Conservation (phyloP, 2,329 filamentous ascomycete species). For the Xylaria polymorpha region DNA sequence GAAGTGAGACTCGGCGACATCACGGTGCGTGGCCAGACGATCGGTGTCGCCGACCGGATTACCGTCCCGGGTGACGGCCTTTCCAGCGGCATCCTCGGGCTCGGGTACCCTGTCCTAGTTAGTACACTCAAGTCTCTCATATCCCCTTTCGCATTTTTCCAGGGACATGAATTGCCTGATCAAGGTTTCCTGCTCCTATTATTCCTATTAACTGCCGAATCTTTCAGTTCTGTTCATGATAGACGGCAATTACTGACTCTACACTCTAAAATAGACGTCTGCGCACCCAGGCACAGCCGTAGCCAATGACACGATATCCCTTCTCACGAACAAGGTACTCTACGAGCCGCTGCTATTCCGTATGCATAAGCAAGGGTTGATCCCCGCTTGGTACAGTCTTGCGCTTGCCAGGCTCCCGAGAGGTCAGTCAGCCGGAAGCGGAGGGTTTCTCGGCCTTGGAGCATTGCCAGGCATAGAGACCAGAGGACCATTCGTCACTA, state of each 20-base stretch:
- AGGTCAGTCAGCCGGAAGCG: not conserved
- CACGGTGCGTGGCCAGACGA: constrained; percentile 7
- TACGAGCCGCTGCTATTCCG: constrained; percentile 14
- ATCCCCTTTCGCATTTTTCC: not conserved
- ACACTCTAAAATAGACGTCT: constrained; percentile 1
- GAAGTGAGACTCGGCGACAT: constrained; percentile 13
- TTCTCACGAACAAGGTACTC: constrained; percentile 20
- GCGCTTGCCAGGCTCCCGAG: constrained; percentile 15
- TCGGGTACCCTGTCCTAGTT: constrained; percentile 10
- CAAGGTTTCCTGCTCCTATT: not conserved
- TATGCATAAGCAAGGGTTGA: constrained; percentile 18
- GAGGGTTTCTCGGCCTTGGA: constrained; percentile 12
- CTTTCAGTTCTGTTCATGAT: too few species aligned
- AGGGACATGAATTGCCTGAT: not conserved
- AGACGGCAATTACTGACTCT: not conserved
- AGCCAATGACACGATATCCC: constrained; percentile 19
- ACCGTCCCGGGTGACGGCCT: constrained; percentile 4
- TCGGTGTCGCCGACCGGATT: constrained; percentile 15
- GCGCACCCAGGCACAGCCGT: constrained; percentile 10
- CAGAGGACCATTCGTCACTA: constrained; percentile 12
- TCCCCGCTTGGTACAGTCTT: constrained; percentile 16
- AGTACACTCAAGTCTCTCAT: not conserved
- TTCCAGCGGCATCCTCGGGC: constrained; percentile 20
- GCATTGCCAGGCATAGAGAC: constrained; percentile 6
- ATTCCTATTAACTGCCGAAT: not conserved